phyloP scores from a whole-genome alignment of 2,329 filamentous ascomycete species.

The Rhynchosporium secalis region DNA sequence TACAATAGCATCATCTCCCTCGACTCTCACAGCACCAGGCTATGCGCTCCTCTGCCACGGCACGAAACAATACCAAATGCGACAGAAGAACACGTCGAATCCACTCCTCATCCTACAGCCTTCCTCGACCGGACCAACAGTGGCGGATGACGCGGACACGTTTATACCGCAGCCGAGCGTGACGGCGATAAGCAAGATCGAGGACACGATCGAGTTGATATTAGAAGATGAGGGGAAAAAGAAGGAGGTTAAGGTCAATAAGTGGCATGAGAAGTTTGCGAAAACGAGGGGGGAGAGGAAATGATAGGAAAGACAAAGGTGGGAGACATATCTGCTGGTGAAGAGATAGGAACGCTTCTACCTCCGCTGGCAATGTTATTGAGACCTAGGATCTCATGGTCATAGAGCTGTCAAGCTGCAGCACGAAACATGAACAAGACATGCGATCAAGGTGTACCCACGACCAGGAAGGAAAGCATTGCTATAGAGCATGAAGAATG shows the following conservation, averaged over 20 bases:
- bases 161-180: conserved; percentile 44
- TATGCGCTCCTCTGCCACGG: conserved; percentile 55
- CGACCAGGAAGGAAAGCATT: too few relatives aligned
- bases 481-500: too few relatives aligned
- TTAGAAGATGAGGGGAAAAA: conserved; percentile 40
- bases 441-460: too few relatives aligned
- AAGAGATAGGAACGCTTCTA: too few relatives aligned
- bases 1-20: conserved; percentile 43
- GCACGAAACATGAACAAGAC: too few relatives aligned
- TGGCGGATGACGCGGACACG: conserved; percentile 27
- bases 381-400: too few relatives aligned
- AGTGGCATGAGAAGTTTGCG: conserved; percentile 62
- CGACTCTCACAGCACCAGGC: conserved; percentile 39
- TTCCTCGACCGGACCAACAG: conserved; percentile 29
- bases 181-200: conserved; percentile 54
- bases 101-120: conserved; percentile 58
- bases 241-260: conserved; percentile 43
- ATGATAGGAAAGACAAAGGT: conserved; percentile 30
- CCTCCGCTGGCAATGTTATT: too few relatives aligned
- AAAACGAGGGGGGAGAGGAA: conserved; percentile 25
- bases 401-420: too few relatives aligned
- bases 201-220: conserved; percentile 63
- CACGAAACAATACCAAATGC: conserved; percentile 56
- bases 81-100: conserved; percentile 68
- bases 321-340: too few relatives aligned